Percentiles rank a stretch among this genome's conserved stretches.
Conservation (phyloP, 139 green algal genomes). For the Penium margaritaceum region DNA sequence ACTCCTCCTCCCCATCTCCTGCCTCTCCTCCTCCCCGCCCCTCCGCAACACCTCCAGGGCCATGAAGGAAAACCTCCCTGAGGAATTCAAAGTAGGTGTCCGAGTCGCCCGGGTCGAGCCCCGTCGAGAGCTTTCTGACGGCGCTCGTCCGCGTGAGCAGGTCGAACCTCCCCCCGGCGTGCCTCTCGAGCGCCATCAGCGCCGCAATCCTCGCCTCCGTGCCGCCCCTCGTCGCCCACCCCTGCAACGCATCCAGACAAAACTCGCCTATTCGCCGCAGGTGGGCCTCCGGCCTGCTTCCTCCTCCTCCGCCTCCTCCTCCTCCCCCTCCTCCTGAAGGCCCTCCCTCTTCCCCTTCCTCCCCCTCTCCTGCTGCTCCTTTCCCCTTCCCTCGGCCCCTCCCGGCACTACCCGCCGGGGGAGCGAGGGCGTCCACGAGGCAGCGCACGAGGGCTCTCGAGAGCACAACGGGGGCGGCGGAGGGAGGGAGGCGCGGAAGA, state of each 20-base stretch:
- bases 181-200: constrained; percentile 14
- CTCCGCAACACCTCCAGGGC: no score
- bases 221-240: no score
- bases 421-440: constrained; percentile 3
- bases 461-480: not conserved
- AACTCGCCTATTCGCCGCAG: no score
- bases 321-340: no score
- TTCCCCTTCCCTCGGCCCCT: no score
- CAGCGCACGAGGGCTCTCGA: constrained; percentile 16
- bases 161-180: constrained; percentile 19
- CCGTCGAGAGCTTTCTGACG: constrained; percentile 1
- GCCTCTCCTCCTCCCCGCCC: not conserved
- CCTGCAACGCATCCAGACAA: no score
- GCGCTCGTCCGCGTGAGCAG: not conserved
- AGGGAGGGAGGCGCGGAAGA: constrained; percentile 13
- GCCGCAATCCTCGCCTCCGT: constrained; percentile 4
- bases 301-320: no score
- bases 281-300: not conserved
- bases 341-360: no score
- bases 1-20: not conserved
- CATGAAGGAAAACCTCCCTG: not conserved
- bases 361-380: no score
- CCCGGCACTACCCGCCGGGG: no score
- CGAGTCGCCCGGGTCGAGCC: not conserved
- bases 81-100: constrained; percentile 10